Percentiles rank a stretch among this genome's conserved stretches.
phyloP scores from a whole-genome alignment of 2,329 filamentous ascomycete genomes.

The Alternaria postmessia region DNA sequence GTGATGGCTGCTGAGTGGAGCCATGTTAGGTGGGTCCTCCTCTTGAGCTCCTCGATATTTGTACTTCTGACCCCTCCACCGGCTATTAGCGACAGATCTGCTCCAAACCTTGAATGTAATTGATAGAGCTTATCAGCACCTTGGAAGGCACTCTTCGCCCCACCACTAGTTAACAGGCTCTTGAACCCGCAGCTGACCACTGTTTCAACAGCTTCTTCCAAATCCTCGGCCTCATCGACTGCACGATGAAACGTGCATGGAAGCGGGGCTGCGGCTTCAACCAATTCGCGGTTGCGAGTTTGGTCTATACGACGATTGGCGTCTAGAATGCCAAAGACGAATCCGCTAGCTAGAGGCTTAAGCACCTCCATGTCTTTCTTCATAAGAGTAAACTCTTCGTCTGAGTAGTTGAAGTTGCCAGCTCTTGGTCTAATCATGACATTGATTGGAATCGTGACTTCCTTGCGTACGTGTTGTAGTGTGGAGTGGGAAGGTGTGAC shows the following conservation, averaged over 20 bases:
- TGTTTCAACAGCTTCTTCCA: slow-evolving; percentile 43
- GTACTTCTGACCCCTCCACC: slow-evolving; percentile 60
- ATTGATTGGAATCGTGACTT: slow-evolving; percentile 54
- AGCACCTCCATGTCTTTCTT: slow-evolving; percentile 49
- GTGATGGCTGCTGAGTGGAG: slow-evolving; percentile 58
- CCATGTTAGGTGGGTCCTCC: slow-evolving; percentile 41
- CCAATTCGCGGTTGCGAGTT: slow-evolving; percentile 52
- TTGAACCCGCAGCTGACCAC: slow-evolving; percentile 57
- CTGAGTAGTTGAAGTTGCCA: slow-evolving; percentile 56
- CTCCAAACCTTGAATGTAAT: slow-evolving; percentile 40
- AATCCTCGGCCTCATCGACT: slow-evolving; percentile 55
- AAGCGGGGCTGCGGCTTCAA: slow-evolving; percentile 52
- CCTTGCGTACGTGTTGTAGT: slow-evolving; percentile 36
- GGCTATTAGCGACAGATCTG: slow-evolving; percentile 56
- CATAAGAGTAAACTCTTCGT: slow-evolving; percentile 56
- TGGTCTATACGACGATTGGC: slow-evolving; percentile 49
- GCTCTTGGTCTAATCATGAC: slow-evolving; percentile 63
- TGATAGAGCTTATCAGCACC: slow-evolving; percentile 46
- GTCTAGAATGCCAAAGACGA: slow-evolving; percentile 62
- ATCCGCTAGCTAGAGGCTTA: slow-evolving; percentile 54
- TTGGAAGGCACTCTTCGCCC: slow-evolving; percentile 44
- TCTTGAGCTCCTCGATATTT: slow-evolving; percentile 52
- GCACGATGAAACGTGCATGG: slow-evolving; percentile 65
- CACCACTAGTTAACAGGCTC: slow-evolving; percentile 60
- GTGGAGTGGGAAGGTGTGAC: slow-evolving; percentile 50